Evolutionary conservation across 2,329 filamentous ascomycete genomes (phyloP).

Genomic region (Pseudopithomyces maydicus): DNA sequence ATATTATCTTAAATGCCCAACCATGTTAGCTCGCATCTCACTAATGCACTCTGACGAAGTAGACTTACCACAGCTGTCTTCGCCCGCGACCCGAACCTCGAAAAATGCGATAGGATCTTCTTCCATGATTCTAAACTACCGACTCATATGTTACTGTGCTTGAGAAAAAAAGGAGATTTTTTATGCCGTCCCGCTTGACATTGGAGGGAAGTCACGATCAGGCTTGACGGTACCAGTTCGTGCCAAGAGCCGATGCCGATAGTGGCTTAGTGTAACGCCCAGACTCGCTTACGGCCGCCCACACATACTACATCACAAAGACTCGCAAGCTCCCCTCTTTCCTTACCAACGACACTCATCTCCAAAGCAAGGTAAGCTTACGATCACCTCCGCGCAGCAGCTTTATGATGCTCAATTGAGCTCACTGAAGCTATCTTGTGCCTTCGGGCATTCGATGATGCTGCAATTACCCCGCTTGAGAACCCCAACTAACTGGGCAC

Average conservation of each 20-base stretch:
- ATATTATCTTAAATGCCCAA: conserved; percentile 33
- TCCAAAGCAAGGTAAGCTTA: conserved; percentile 49
- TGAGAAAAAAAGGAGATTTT: no score
- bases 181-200: neutral
- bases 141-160: neutral
- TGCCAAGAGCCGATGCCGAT: conserved; percentile 8
- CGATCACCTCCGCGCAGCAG: conserved; percentile 6
- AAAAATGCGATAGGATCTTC: conserved; percentile 33
- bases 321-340: conserved; percentile 27
- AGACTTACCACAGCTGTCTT: conserved; percentile 23
- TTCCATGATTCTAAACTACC: conserved; percentile 23
- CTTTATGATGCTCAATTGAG: conserved; percentile 31
- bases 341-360: conserved; percentile 49
- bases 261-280: neutral
- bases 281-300: neutral
- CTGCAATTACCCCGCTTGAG: conserved; percentile 15
- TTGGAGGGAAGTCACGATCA: neutral
- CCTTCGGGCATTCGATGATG: conserved; percentile 6
- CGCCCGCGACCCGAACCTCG: conserved; percentile 25
- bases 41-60: neutral
- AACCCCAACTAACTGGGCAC: conserved; percentile 32
- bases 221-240: neutral
- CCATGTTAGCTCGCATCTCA: conserved; percentile 19
- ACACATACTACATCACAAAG: conserved; percentile 7
- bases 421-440: conserved; percentile 9